These are phyloP conservation scores for Fusarium nodosum DNA, from an alignment of 2,329 filamentous ascomycete genomes.

Conservation along the genomic window DNA sequence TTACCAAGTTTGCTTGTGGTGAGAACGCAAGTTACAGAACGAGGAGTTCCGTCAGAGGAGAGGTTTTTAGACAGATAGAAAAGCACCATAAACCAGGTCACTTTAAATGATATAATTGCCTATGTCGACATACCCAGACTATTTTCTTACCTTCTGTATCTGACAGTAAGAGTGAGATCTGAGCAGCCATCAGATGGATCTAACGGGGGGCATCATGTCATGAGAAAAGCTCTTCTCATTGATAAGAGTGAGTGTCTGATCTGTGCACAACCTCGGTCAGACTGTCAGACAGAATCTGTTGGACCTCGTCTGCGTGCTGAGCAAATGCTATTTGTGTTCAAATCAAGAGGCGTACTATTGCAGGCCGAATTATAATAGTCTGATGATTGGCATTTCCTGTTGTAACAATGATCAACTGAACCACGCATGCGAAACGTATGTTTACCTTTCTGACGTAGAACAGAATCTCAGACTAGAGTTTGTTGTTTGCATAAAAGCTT, in stretches of 20 bases:
- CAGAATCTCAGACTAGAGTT: background rate
- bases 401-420: slow-evolving; percentile 3
- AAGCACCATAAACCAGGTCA: background rate
- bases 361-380: background rate
- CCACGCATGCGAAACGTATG: background rate
- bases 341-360: background rate
- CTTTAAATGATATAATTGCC: slow-evolving; percentile 4
- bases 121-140: background rate
- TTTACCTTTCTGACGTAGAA: background rate
- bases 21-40: background rate
- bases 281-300: background rate
- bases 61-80: too few relatives aligned
- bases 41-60: background rate
- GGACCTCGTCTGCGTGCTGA: background rate
- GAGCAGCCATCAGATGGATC: slow-evolving; percentile 25
- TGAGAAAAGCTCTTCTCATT: slow-evolving; percentile 12
- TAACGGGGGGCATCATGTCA: slow-evolving; percentile 27
- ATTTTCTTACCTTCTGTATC: slow-evolving; percentile 16
- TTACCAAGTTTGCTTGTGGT: background rate
- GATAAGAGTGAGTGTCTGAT: background rate
- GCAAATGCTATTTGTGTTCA: background rate
- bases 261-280: background rate
- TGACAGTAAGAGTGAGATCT: slow-evolving; percentile 33
- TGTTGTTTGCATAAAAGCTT: background rate
- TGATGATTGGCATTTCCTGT: background rate